phyloP scores from a whole-genome alignment of 768 basidiomycete genomes.

The Lentinus brumalis region DNA sequence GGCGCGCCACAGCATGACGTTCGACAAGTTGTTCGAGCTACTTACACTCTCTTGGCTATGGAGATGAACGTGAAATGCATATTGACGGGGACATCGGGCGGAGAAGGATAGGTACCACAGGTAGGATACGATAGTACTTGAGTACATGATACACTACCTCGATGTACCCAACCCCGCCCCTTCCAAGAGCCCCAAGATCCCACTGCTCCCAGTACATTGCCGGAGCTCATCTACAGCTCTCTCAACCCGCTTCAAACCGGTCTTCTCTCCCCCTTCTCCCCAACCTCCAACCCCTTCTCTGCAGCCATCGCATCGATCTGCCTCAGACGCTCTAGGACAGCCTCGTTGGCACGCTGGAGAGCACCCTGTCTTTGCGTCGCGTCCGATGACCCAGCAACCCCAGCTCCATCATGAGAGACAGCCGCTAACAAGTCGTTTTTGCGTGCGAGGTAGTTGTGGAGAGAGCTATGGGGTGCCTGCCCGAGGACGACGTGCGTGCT shows the following conservation, averaged over 20 bases:
- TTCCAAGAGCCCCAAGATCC: conserved; percentile 50
- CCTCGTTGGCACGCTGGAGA: conserved; percentile 48
- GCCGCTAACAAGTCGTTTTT: conserved; percentile 44
- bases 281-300: conserved; percentile 42
- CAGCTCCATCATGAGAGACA: conserved; percentile 30
- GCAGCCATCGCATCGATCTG: conserved; percentile 51
- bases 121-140: too few species aligned
- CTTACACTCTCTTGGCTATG: too few species aligned
- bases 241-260: conserved; percentile 50
- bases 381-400: conserved; percentile 4
- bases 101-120: too few species aligned
- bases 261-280: conserved; percentile 45
- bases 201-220: conserved; percentile 21
- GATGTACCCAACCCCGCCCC: conserved; percentile 34
- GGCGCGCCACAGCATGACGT: too few species aligned
- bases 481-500: conserved; percentile 11
- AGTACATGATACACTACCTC: too few species aligned
- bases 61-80: too few species aligned
- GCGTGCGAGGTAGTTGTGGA: conserved; percentile 42
- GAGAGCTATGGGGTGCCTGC: conserved; percentile 35
- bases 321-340: conserved; percentile 54
- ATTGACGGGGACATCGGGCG: neutral
- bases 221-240: conserved; percentile 42
- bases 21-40: too few species aligned
- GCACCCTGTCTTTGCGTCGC: conserved; percentile 21